phyloP scores from a whole-genome alignment of 495 filamentous ascomycete genomes.

The Penicillium cinerascens region DNA sequence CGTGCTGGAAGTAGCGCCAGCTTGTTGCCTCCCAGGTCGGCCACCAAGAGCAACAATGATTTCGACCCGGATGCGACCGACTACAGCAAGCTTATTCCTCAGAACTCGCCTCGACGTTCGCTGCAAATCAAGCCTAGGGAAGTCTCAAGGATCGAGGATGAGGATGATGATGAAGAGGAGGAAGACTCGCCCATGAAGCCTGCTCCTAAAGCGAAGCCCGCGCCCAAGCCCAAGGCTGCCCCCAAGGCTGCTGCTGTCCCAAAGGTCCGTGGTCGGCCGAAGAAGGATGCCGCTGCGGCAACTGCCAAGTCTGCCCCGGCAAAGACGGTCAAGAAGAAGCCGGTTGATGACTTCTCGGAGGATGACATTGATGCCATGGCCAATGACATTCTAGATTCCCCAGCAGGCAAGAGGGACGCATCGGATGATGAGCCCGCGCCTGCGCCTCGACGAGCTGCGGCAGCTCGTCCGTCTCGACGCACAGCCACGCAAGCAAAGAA shows the following conservation, averaged over 20 bases:
- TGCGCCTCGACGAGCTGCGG: slow-evolving; percentile 33
- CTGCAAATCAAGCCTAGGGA: slow-evolving; percentile 55
- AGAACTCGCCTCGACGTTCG: slow-evolving; percentile 54
- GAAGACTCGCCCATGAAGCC: slow-evolving; percentile 30
- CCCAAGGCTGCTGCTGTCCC: slow-evolving; percentile 38
- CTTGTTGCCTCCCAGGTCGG: slow-evolving; percentile 46
- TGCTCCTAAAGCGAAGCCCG: slow-evolving; percentile 25
- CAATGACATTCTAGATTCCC: slow-evolving; percentile 55
- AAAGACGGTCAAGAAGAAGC: slow-evolving; percentile 44
- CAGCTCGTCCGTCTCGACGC: slow-evolving; percentile 50
- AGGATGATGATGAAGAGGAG: slow-evolving; percentile 49
- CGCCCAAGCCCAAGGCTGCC: slow-evolving; percentile 22
- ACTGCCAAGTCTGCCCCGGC: slow-evolving; percentile 43
- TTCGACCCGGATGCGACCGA: slow-evolving; percentile 77
- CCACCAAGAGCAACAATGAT: slow-evolving; percentile 50
- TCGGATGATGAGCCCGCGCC: slow-evolving; percentile 32
- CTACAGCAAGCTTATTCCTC: slow-evolving; percentile 74
- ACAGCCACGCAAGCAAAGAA: slow-evolving; percentile 48
- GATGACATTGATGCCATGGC: slow-evolving; percentile 53
- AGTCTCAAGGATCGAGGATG: slow-evolving; percentile 59
- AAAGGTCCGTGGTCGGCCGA: slow-evolving; percentile 47
- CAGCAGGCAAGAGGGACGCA: slow-evolving; percentile 27
- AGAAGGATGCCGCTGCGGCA: slow-evolving; percentile 28
- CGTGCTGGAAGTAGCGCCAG: slow-evolving; percentile 67
- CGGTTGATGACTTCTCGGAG: slow-evolving; percentile 40